phyloP scores from a whole-genome alignment of 306 rosid species.

The Medicago lupulina region DNA sequence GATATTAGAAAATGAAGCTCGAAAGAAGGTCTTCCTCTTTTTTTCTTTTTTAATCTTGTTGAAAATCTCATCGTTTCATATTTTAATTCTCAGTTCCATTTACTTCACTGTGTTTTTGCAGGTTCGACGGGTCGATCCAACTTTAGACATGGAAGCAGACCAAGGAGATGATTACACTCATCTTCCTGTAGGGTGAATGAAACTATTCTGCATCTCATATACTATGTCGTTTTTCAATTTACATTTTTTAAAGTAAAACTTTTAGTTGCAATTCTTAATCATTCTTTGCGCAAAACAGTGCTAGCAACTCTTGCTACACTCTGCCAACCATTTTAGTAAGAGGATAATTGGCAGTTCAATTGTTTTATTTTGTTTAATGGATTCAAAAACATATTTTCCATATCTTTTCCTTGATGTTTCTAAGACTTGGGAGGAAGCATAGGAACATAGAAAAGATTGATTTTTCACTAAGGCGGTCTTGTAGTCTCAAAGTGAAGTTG shows the following conservation, averaged over 20 bases:
- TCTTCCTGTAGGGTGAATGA: conserved; percentile 82
- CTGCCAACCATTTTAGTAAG: conserved; percentile 8
- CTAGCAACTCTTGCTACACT: not conserved
- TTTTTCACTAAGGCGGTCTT: no score
- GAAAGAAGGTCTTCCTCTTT: conserved; percentile 66
- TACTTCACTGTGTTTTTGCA: conserved; percentile 43
- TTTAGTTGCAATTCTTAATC: conserved; percentile 23
- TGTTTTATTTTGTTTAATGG: not conserved
- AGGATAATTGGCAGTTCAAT: conserved; percentile 21
- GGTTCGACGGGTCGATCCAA: conserved; percentile 93
- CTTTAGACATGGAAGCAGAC: conserved; percentile 98
- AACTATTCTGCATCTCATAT: conserved; percentile 45
- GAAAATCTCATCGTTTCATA: conserved; percentile 27
- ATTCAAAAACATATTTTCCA: not conserved
- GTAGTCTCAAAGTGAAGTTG: no score
- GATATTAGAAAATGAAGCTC: conserved; percentile 83
- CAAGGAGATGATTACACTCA: conserved; percentile 96
- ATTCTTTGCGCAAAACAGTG: not conserved
- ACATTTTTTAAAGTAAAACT: not conserved
- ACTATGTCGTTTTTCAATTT: not conserved
- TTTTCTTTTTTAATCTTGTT: conserved; percentile 26
- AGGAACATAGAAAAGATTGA: no score
- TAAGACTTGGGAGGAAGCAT: no score
- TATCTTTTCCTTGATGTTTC: not conserved
- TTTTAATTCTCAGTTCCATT: conserved; percentile 27